Percentiles rank a stretch among this genome's conserved stretches.
Evolutionary conservation across 2,329 filamentous ascomycete genomes (phyloP).

Genomic region (Alternaria ventricosa): DNA sequence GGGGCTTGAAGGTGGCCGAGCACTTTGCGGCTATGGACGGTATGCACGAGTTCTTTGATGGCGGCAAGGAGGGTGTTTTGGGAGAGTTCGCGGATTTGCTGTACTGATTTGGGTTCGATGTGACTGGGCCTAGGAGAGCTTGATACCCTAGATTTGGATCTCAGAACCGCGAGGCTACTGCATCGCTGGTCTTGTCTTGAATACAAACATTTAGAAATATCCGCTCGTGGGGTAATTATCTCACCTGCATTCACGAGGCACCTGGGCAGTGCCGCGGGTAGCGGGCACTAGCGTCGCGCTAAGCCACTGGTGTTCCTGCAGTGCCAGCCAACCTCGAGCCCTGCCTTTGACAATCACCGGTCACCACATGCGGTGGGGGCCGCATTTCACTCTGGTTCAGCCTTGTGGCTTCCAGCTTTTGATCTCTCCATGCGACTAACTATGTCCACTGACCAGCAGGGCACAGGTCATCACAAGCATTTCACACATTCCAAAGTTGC

Average conservation of each 20-base stretch:
- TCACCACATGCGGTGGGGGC: not conserved
- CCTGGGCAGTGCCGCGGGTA: not conserved
- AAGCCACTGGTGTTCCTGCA: not conserved
- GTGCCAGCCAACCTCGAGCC: not conserved
- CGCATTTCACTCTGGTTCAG: not conserved
- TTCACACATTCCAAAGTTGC: not conserved
- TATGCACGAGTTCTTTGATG: constrained; percentile 59
- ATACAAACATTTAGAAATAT: not conserved
- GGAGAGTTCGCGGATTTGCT: constrained; percentile 52
- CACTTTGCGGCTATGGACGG: constrained; percentile 63
- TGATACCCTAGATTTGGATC: not conserved
- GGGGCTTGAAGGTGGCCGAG: constrained; percentile 62
- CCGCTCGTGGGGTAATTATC: not conserved
- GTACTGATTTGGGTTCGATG: constrained; percentile 14
- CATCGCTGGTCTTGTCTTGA: not conserved
- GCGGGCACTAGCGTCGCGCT: not conserved
- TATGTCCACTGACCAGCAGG: not conserved
- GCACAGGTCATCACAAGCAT: not conserved
- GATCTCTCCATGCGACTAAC: not conserved
- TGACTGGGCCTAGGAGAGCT: not conserved
- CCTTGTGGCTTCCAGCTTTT: not conserved
- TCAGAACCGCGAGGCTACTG: not conserved
- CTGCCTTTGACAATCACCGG: constrained; percentile 4
- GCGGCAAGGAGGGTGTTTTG: constrained; percentile 51
- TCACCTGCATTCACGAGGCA: not conserved